These are phyloP conservation scores for Beta corolliflora DNA, from an alignment of 179 eudicot genomes.

Conservation along the genomic window DNA sequence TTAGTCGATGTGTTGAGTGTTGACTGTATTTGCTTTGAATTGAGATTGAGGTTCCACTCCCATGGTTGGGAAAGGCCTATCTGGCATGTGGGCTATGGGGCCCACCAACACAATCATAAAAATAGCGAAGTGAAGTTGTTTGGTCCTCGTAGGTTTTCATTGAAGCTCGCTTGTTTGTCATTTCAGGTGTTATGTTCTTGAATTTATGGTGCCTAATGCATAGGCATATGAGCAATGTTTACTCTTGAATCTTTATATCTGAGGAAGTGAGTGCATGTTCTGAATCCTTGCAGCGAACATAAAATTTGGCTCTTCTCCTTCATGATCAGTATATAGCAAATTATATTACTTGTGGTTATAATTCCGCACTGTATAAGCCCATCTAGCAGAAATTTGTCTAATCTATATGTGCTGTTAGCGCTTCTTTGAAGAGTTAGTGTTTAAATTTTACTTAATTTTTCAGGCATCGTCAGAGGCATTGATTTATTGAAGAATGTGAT, in stretches of 20 bases:
- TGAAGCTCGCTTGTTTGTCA: background rate
- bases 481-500: conserved; percentile 55
- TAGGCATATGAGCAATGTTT: background rate
- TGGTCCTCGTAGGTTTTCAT: background rate
- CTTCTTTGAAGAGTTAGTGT: background rate
- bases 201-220: background rate
- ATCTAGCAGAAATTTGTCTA: background rate
- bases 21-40: too few species aligned
- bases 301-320: background rate
- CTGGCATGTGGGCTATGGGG: background rate
- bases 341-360: background rate
- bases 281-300: background rate
- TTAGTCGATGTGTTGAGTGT: background rate
- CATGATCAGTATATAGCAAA: background rate
- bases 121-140: background rate
- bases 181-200: background rate
- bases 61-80: background rate
- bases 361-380: background rate
- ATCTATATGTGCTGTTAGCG: background rate
- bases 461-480: conserved; percentile 77
- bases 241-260: background rate
- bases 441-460: conserved; percentile 22
- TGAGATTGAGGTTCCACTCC: background rate
- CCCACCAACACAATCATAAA: background rate
- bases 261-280: background rate